Base-by-base conservation (phyloP, 164 flowering plant species). In the Berberis vulgaris region DNA sequence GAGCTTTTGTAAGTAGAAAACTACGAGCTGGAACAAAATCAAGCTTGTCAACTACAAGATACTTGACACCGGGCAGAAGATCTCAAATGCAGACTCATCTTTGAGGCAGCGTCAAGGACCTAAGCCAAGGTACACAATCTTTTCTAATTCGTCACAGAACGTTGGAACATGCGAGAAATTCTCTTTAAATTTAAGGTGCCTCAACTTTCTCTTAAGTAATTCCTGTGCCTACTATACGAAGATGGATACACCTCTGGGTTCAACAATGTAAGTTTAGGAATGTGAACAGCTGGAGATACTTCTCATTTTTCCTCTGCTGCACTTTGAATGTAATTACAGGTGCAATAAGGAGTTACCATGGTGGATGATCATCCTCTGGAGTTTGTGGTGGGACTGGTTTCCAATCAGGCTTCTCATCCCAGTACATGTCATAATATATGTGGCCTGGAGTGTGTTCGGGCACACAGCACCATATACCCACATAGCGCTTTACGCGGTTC, bases 381-480 rank as follows among this genome's bases (percentile, higher is more conserved):
- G 78, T 79, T 67, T 77, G 80, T 2, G 97, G 96, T 11, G 97
- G 96, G 41, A 65, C 54, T 1, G 97, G 86, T 69, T 89, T 87
- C 99, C 99, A 94, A 45, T 59, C 82, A 5, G 97, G 93, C 66
- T 89, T 94, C 75, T 94, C 96, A 67, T 94, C 99, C 99, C 99
- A 94, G 77, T 84, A 94, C 88, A 94, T 91, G 78, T 94, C 97
- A 68, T 89, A 94, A 60, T 87, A 94, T 71, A 94, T 89, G 76
- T 91, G 99, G 7, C 96, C 96, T 0, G 88, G 95, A 52, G 60
- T 72, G 61, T 73, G 82, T 56, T 77, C 54, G 53, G 67, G 75
- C 53, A 89, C 87, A 57, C 97, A 94, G 73, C 99, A 94, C 99
- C 99, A 94, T 59, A 89, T 84, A 2, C 96, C 96, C 2, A 78